Conservation (phyloP, 129 eudicot genomes). For the Centrapalus pauciflorus region DNA sequence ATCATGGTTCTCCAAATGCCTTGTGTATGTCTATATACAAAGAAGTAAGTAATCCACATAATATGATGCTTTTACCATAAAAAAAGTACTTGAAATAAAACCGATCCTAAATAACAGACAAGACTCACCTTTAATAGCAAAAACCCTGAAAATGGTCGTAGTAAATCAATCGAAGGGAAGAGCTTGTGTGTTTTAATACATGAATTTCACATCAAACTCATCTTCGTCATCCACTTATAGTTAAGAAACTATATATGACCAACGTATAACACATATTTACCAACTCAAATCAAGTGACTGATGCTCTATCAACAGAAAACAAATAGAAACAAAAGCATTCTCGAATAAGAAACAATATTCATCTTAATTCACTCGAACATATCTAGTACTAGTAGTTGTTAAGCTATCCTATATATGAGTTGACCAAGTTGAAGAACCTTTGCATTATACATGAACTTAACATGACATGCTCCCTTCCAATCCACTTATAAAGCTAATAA, state of each 20-base stretch:
- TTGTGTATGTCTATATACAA: neutral
- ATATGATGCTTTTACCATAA: neutral
- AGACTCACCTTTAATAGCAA: neutral
- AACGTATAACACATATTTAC: neutral
- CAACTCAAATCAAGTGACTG: too few relatives aligned
- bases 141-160: constrained; percentile 3
- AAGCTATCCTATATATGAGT: too few relatives aligned
- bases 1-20: neutral
- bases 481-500: too few relatives aligned
- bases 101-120: neutral
- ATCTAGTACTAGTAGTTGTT: too few relatives aligned
- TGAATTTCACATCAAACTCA: neutral
- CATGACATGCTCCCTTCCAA: too few relatives aligned
- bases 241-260: neutral
- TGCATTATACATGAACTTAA: too few relatives aligned
- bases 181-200: neutral
- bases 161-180: neutral
- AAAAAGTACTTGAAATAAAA: neutral
- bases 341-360: too few relatives aligned
- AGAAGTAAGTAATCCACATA: neutral
- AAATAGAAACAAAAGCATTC: too few relatives aligned
- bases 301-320: too few relatives aligned
- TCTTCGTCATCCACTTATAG: neutral
- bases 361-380: too few relatives aligned
- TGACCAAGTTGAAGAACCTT: too few relatives aligned